Evolutionary conservation across 192 early-diverging fungal species (phyloP), one percentile per base, ranked within the genome.

Genomic region (Spinellus fusiger): DNA sequence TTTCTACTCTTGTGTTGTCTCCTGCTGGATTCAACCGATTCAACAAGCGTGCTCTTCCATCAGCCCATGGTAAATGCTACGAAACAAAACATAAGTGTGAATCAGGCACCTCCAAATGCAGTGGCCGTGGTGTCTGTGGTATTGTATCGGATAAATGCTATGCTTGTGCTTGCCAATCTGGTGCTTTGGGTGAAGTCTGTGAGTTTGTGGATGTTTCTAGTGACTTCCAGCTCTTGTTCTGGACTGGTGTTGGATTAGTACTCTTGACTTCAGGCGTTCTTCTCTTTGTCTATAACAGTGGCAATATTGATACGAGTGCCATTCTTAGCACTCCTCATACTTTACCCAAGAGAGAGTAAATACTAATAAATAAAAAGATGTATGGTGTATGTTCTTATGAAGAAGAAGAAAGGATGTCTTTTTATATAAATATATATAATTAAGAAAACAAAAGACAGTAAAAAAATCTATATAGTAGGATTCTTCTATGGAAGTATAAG

Each of bases 221-320:
- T 25, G 59, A 71, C 27, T 71, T 71, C 53, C 69, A 71, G n/a
- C 54, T 71, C 23, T 40, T 71, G 12, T 71, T 71, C 46, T 71
- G 69, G 69, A 71, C 69, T 27, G 23, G 58, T 18, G 48, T 71
- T 22, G n/a, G 27, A 7, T 56, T 71, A 28, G 38, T 71, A 33
- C 23, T 71, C 6, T 33, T 65, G 15, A 48, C 59, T 4, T 40
- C 57, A 5, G 62, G 62, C 57, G 69, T 60, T 5, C 49, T 71
- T 28, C 9, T 28, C 16, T 67, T 59, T 54, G 51, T 67, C 13
- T 67, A 67, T 34, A 49, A 55, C 13, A 49, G 49, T 27, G 65
- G 65, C 20, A 32, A 44, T 47, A 54, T 54, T 10, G 49, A 49
- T 1, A 50, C 37, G 35, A 50, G 57, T 13, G 58, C 51, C 35